A percentile compares a stretch with the other conserved stretches of the same genome.
Conservation (phyloP, 1,284 basidiomycete species). For the Papiliotrema nemorosa region DNA sequence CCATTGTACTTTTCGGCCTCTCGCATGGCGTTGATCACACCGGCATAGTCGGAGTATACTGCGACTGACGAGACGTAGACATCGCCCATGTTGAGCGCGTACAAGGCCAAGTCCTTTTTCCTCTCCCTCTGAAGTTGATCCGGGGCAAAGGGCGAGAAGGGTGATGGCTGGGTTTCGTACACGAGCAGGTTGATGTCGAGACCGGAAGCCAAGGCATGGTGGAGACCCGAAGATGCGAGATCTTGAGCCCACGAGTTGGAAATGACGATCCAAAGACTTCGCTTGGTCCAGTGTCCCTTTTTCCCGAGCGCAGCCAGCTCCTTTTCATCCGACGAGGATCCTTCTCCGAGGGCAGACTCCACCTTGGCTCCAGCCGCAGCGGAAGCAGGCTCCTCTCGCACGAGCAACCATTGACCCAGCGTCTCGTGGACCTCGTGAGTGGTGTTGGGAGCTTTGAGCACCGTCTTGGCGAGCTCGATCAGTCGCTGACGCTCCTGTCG, state of each 20-base stretch:
- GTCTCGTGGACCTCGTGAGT: conserved; percentile 62
- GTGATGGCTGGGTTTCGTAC: conserved; percentile 82
- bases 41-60: conserved; percentile 91
- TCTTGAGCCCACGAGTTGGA: conserved; percentile 98
- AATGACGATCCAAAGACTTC: conserved; percentile 91
- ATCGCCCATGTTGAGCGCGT: conserved; percentile 98
- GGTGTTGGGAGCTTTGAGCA: conserved; percentile 52
- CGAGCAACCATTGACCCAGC: conserved; percentile 70
- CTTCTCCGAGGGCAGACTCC: conserved; percentile 52
- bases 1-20: conserved; percentile 90
- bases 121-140: conserved; percentile 50
- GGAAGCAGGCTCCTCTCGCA: conserved; percentile 62
- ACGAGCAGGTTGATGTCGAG: conserved; percentile 94
- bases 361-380: conserved; percentile 61
- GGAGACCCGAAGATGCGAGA: conserved; percentile 90
- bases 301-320: conserved; percentile 58
- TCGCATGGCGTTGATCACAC: conserved; percentile 85
- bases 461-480: conserved; percentile 59
- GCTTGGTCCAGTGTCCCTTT: conserved; percentile 60
- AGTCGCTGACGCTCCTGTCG: conserved; percentile 67
- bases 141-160: conserved; percentile 57
- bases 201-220: conserved; percentile 87
- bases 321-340: conserved; percentile 46
- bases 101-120: conserved; percentile 91
- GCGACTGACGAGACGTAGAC: conserved; percentile 95